These are phyloP conservation scores for Starmera dryadoides DNA, from an alignment of 805 yeast genomes.

Conservation along the genomic window DNA sequence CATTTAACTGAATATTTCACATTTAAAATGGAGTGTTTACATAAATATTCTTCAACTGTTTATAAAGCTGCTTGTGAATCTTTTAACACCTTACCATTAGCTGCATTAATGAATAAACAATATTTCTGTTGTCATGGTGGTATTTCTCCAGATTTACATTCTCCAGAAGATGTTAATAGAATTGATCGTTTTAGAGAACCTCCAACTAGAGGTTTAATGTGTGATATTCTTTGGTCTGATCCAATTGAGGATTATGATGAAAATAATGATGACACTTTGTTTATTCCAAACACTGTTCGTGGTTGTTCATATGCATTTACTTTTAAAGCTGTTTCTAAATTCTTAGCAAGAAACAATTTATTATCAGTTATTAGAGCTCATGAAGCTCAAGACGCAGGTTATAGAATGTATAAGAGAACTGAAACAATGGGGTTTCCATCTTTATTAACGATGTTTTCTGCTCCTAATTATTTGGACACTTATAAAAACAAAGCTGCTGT, in stretches of 20 bases:
- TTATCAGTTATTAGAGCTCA: constrained; percentile 90
- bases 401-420: constrained; percentile 86
- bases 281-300: constrained; percentile 63
- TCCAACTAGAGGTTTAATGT: constrained; percentile 89
- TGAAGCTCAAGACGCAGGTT: constrained; percentile 97
- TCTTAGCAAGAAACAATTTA: constrained; percentile 69
- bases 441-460: constrained; percentile 84
- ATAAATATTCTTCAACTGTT: constrained; percentile 61
- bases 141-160: constrained; percentile 72
- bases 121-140: constrained; percentile 98
- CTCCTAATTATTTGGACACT: constrained; percentile 90
- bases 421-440: constrained; percentile 83
- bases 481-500: constrained; percentile 95
- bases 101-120: constrained; percentile 89
- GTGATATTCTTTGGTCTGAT: constrained; percentile 94
- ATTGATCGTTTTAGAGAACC: constrained; percentile 85
- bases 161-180: constrained; percentile 58
- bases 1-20: constrained; percentile 94
- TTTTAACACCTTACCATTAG: constrained; percentile 83
- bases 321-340: constrained; percentile 66
- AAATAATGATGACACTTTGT: constrained; percentile 34
- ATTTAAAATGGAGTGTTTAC: constrained; percentile 82
- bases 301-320: constrained; percentile 93
- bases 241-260: constrained; percentile 84
- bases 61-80: constrained; percentile 72